Evolutionary conservation across 116 monocot genomes (phyloP), one percentile per base, ranked within the genome.

Genomic region (Posidonia oceanica): DNA sequence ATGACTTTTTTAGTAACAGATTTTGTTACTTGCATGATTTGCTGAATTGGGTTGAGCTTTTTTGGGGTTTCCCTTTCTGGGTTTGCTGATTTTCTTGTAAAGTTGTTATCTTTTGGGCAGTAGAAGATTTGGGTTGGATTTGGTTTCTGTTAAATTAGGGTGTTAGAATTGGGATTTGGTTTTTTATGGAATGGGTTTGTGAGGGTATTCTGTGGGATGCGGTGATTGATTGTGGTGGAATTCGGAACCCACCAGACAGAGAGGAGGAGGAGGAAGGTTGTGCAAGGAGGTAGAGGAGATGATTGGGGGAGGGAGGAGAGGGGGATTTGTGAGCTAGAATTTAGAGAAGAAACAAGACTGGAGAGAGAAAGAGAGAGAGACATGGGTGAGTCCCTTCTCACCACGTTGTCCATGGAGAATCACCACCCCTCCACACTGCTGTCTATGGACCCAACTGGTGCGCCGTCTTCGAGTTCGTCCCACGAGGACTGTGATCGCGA

Each of bases 361-460:
- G 41, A 37, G 69, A 57, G 14, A 54, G 54, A 60, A 13, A 36
- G 54, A 22, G 53, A 65, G 52, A 56, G 73, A 52, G 57, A 78
- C 40, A 72, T 72, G 72, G 72, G 67, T 17, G 78, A 72, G 39
- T 68, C 72, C 42, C 59, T 78, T 15, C 71, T 77, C 3, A 78
- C 78, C 7, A 72, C 78, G 18, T 60, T 78, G 44, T 67, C 78
- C 64, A 78, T 89, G 81, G 85, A 85, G 66, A 83, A 89, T 74
- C 77, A 79, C 79, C 86, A 83, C 39, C 89, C 89, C 1, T 89
- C 81, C 55, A 89, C 89, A 29, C 81, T 81, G 56, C 83, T 89
- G 29, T 85, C 89, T 65, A 89, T 89, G 86, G 89, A 89, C 17
- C 83, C 86, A 1, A 75, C 75, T 2, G 83, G 86, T 4, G 55